Evolutionary conservation across 495 filamentous ascomycete species (phyloP).

Genomic region (Ramalina peruviana): DNA sequence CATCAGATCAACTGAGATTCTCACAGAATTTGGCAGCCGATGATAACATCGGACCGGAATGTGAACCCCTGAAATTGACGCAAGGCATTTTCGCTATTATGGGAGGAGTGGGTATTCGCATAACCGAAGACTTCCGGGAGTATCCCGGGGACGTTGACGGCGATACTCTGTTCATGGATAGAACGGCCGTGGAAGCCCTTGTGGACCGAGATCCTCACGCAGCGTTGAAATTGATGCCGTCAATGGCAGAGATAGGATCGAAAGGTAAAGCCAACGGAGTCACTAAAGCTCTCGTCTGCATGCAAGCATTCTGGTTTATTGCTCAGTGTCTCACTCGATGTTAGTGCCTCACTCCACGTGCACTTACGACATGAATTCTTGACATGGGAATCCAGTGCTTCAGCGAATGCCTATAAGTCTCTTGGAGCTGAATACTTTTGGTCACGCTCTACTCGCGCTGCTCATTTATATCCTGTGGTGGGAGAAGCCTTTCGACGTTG

Average conservation of each 20-base stretch:
- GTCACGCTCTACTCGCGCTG: constrained; percentile 2
- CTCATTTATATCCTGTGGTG: constrained; percentile 6
- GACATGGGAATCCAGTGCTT: neutral
- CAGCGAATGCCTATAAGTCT: constrained; percentile 7
- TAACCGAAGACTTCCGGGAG: too few species aligned
- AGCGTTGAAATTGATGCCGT: neutral
- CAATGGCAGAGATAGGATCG: neutral
- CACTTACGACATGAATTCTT: neutral
- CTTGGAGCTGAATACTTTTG: constrained; percentile 8
- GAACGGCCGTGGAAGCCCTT: too few species aligned
- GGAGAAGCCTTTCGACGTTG: constrained; percentile 7
- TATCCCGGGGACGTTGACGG: too few species aligned
- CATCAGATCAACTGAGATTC: too few species aligned
- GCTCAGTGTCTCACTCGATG: neutral
- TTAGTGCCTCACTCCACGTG: neutral
- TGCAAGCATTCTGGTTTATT: constrained; percentile 6
- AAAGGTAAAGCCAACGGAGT: constrained; percentile 5
- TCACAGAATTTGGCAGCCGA: too few species aligned
- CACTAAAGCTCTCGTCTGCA: constrained; percentile 1
- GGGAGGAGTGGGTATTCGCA: too few species aligned
- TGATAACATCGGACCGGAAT: too few species aligned
- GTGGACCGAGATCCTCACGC: neutral
- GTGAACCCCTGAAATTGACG: too few species aligned
- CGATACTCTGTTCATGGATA: too few species aligned
- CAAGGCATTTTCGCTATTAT: too few species aligned